Base-by-base conservation (phyloP, 139 green algal species). In the Chlamydomonas sphaeroides region DNA sequence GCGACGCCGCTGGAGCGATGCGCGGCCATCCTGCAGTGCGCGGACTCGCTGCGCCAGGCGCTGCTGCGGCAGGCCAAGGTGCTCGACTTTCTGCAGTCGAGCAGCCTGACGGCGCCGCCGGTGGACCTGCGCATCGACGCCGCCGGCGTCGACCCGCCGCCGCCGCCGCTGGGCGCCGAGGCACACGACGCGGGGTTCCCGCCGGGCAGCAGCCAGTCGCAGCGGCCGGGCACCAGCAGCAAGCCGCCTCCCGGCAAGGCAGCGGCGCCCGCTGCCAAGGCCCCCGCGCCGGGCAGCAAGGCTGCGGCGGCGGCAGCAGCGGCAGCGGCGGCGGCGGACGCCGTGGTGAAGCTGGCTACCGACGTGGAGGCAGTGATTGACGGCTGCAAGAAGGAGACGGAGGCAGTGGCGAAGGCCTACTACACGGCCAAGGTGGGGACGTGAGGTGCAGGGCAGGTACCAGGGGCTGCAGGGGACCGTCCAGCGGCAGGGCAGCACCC, bases 351-450 rank as follows among this genome's bases (percentile, higher is more conserved):
- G 36, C 65, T 89, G 49, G 73, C 85, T 2, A 53, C 36, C 33
- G 73, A 86, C 32, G 84, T 88, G n/a, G 71, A 83, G 61, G 53
- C 48, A 23, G 81, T 90, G 17, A 91, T 91, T 35, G 67, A 88
- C 56, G 71, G 69, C 11, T 86, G 84, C 67, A 90, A 91, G 77
- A 69, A 84, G 61, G 89, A 89, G 65, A 86, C 84, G 28, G 86
- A 90, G 61, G 72, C 57, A 5, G 78, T 84, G 30, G 88, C 78
- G 25, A 88, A 86, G 66, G 72, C 78, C 5, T 88, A 88, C 78
- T 88, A 83, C n/a, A 41, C 79, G 5, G 53, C 71, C 32, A 89
- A 89, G 78, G 85, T 86, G 48, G 28, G n/a, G n/a, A n/a, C n/a
- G n/a, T n/a, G n/a, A n/a, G n/a, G n/a, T n/a, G n/a, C n/a, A n/a